Percentiles rank a stretch among this genome's conserved stretches.
phyloP scores from a whole-genome alignment of 345 rosid genomes.

The Lepidium didymum region DNA sequence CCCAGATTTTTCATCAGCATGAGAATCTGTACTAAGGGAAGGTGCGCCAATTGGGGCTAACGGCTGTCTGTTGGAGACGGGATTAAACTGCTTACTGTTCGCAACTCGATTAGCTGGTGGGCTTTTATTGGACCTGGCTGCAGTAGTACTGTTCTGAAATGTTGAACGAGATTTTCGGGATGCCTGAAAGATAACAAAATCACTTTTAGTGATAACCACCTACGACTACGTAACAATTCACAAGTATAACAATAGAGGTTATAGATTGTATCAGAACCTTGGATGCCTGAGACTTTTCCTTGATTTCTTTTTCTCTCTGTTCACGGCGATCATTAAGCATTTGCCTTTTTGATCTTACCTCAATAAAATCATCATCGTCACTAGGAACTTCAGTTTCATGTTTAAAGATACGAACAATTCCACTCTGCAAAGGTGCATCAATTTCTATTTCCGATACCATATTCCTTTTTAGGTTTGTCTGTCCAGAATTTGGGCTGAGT shows the following conservation, averaged over 20 bases:
- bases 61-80: conserved; percentile 41
- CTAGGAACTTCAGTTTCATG: conserved; percentile 89
- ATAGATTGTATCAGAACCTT: conserved; percentile 50
- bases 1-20: conserved; percentile 44
- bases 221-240: background rate
- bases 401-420: conserved; percentile 66
- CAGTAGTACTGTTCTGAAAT: conserved; percentile 30
- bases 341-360: conserved; percentile 98
- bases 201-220: conserved; percentile 33
- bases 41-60: conserved; percentile 82
- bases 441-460: conserved; percentile 41
- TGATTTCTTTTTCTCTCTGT: conserved; percentile 92
- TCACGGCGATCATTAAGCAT: conserved; percentile 94
- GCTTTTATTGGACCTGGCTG: conserved; percentile 39
- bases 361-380: conserved; percentile 93
- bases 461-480: conserved; percentile 45
- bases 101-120: conserved; percentile 34
- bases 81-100: conserved; percentile 30
- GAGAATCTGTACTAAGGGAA: conserved; percentile 51
- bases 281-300: conserved; percentile 67
- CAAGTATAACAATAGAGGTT: conserved; percentile 16
- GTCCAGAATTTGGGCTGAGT: conserved; percentile 33
- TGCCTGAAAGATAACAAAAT: conserved; percentile 38
- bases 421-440: conserved; percentile 76
- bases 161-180: conserved; percentile 46